Evolutionary conservation across 2,329 filamentous ascomycete species (phyloP), one percentile per base, ranked within the genome.

Genomic region (Diplodia intermedia): DNA sequence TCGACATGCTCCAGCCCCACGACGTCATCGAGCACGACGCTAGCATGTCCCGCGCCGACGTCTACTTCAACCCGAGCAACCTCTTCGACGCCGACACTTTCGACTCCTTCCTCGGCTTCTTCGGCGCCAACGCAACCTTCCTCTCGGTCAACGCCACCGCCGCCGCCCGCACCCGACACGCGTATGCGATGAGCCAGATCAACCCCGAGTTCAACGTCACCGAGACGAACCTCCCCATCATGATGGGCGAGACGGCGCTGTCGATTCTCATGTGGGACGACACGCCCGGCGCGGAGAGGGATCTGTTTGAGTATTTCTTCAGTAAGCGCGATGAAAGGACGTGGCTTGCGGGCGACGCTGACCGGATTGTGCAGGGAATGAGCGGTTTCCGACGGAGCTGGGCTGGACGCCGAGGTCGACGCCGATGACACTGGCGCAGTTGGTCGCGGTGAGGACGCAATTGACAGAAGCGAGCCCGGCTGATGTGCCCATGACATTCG

Each of bases 21-120:
- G 72, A 74, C 36, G 69, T 71, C 5, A 71, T 80, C 23, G 78
- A 80, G 69, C 77, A 80, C 61, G 78, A 80, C 61, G 76, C 70
- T 31, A 76, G 74, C 7, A 70, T 79, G 2, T 72, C 72, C 1
- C 71, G 77, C 9, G 20, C 20, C n/a, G 49, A 52, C 49, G 49
- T 20, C 20, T 52, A 29, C 9, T 14, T 26, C 11, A 20, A 52
- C 20, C 23, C 49, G 4, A 26, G 20, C 49, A 52, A 52, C 12
- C 12, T 11, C 11, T 52, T 52, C 12, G 49, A 52, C 9, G 49
- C 4, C 14, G 49, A 2, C 4, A 52, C 49, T 5, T 52, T 52
- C 49, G 49, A 52, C 49, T 26, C 26, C 4, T 52, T 52, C 49
- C 49, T 52, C 49, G 15, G 49, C 11, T 52, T 26, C n/a, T 52